phyloP scores from a whole-genome alignment of 148 eudicot species.

The Fagopyrum tataricum region DNA sequence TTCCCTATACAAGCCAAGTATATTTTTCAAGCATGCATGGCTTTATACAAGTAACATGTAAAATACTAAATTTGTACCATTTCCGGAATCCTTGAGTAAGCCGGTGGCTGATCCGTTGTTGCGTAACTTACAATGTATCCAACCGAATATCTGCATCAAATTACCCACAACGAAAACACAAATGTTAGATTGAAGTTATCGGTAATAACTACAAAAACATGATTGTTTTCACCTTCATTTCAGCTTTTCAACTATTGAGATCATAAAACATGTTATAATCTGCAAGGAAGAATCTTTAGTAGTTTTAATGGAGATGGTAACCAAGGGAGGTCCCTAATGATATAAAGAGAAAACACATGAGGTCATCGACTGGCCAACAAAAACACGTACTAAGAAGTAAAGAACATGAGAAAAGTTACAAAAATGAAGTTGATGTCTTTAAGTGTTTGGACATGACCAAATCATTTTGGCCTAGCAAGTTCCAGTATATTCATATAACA shows the following conservation, averaged over 20 bases:
- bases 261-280: background rate
- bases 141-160: slow-evolving; percentile 59
- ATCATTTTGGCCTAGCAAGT: background rate
- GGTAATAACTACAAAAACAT: too few relatives aligned
- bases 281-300: background rate
- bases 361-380: background rate
- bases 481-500: background rate
- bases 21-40: background rate
- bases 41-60: background rate
- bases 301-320: background rate
- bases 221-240: slow-evolving; percentile 24
- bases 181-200: background rate
- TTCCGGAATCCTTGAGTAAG: slow-evolving; percentile 27
- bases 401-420: background rate
- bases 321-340: background rate
- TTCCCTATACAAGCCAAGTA: background rate
- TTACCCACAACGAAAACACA: slow-evolving; percentile 12
- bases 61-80: slow-evolving; percentile 48
- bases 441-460: slow-evolving; percentile 4
- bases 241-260: background rate
- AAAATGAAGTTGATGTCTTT: background rate
- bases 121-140: slow-evolving; percentile 58
- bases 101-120: slow-evolving; percentile 19
- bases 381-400: background rate
- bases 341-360: background rate